A percentile compares a stretch with the other conserved stretches of the same genome.
Evolutionary conservation across 495 filamentous ascomycete species (phyloP).

Genomic region (Xylaria bambusicola): DNA sequence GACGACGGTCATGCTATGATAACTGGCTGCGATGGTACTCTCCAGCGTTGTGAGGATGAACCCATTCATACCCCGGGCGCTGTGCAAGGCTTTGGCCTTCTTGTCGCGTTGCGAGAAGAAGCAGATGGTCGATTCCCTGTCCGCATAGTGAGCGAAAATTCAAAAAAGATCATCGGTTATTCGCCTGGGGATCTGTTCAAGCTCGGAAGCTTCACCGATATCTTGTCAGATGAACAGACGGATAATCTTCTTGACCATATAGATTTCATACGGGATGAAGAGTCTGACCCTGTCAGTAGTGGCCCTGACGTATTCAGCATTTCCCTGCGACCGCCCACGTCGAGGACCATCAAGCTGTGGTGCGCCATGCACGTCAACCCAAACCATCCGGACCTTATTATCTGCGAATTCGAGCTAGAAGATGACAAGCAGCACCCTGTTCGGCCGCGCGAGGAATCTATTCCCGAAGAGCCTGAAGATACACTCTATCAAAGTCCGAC

Average conservation of each 20-base stretch:
- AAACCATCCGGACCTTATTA: constrained; percentile 66
- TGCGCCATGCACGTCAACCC: constrained; percentile 80
- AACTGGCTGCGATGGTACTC: constrained; percentile 69
- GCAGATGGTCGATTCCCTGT: constrained; percentile 67
- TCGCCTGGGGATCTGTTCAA: constrained; percentile 76
- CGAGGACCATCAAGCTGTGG: constrained; percentile 70
- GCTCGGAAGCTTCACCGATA: constrained; percentile 73
- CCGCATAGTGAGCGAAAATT: constrained; percentile 86
- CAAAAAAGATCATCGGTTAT: constrained; percentile 73
- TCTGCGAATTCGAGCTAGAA: constrained; percentile 92
- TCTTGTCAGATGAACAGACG: constrained; percentile 77
- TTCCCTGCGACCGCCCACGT: constrained; percentile 59
- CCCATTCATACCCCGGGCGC: constrained; percentile 91
- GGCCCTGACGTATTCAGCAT: constrained; percentile 88
- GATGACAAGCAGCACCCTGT: constrained; percentile 76
- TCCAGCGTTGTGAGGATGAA: constrained; percentile 88
- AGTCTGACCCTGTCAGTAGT: constrained; percentile 67
- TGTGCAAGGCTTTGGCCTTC: constrained; percentile 80
- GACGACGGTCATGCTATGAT: constrained; percentile 84
- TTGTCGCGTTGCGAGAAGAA: constrained; percentile 77
- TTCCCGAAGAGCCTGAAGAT: constrained; percentile 66
- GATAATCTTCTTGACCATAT: constrained; percentile 84
- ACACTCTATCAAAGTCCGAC: constrained; percentile 72
- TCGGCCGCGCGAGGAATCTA: constrained; percentile 55
- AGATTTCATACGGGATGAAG: constrained; percentile 82